phyloP scores from a whole-genome alignment of 805 yeast genomes.

The Starmerella kuoi region DNA sequence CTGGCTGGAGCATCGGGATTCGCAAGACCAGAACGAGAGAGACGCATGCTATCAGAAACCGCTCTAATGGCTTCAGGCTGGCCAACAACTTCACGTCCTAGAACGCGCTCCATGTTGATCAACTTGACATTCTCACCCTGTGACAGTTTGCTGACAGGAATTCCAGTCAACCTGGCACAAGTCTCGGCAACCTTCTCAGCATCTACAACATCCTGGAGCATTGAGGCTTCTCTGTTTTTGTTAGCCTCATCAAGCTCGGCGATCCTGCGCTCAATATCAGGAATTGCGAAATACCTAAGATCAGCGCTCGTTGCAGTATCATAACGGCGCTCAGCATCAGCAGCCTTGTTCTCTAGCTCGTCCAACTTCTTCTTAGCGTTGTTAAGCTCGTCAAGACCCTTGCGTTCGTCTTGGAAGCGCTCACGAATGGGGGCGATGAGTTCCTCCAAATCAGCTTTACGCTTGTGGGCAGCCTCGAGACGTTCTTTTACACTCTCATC shows the following conservation, averaged over 20 bases:
- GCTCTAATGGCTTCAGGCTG: constrained; percentile 93
- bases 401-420: constrained; percentile 72
- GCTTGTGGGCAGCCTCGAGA: constrained; percentile 62
- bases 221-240: constrained; percentile 46
- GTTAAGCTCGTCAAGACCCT: constrained; percentile 83
- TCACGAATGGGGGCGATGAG: constrained; percentile 74
- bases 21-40: constrained; percentile 86
- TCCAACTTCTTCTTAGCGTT: constrained; percentile 81
- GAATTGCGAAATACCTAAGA: constrained; percentile 92
- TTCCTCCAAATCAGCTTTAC: constrained; percentile 73
- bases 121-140: constrained; percentile 91
- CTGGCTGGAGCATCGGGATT: constrained; percentile 96
- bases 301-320: constrained; percentile 94
- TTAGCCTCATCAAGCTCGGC: constrained; percentile 66
- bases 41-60: constrained; percentile 86
- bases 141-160: constrained; percentile 86
- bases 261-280: constrained; percentile 64
- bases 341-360: constrained; percentile 83
- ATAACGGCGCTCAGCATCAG: constrained; percentile 92
- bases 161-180: constrained; percentile 92
- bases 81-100: constrained; percentile 79
- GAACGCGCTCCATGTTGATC: constrained; percentile 84
- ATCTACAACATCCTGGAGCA: constrained; percentile 84
- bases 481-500: constrained; percentile 75
- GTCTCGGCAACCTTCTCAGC: constrained; percentile 91